Conservation (phyloP, 208 protist genomes). For the Leishmania martiniquensis region DNA sequence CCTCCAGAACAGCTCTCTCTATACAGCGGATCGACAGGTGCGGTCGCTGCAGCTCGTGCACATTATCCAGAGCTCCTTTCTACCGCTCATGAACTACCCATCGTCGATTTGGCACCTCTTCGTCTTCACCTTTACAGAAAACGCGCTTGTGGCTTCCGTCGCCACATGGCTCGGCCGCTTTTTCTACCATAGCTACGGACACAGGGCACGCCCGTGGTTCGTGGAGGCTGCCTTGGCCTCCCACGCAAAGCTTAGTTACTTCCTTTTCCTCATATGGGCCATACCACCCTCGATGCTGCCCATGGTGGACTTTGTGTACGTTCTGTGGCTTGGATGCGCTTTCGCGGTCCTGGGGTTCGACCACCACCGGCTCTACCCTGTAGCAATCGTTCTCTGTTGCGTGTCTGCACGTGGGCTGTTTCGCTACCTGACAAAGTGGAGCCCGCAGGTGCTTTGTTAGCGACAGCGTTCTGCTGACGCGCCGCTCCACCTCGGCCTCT, state of each 20-base stretch:
- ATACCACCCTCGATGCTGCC: constrained; percentile 65
- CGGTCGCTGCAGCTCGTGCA: constrained; percentile 70
- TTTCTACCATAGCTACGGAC: constrained; percentile 39
- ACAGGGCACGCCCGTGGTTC: constrained; percentile 54
- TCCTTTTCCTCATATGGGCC: constrained; percentile 81
- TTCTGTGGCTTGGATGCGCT: constrained; percentile 70
- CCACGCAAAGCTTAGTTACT: constrained; percentile 62
- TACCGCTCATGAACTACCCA: constrained; percentile 53
- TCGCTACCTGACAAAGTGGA: constrained; percentile 72
- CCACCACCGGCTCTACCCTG: constrained; percentile 35
- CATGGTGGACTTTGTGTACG: constrained; percentile 70
- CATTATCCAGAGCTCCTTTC: constrained; percentile 52
- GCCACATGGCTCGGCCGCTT: constrained; percentile 57
- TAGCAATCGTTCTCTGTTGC: constrained; percentile 35
- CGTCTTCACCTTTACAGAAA: constrained; percentile 63
- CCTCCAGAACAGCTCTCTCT: constrained; percentile 11
- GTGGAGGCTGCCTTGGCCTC: constrained; percentile 56
- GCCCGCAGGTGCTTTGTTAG: constrained; percentile 29
- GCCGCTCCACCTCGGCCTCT: background rate
- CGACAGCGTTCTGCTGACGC: background rate
- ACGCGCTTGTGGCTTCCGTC: constrained; percentile 50
- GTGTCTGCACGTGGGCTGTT: constrained; percentile 48
- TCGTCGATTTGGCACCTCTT: constrained; percentile 55
- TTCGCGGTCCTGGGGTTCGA: constrained; percentile 41
- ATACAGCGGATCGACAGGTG: constrained; percentile 24